Conservation (phyloP, 495 filamentous ascomycete species). For the Lepidopterella palustris region DNA sequence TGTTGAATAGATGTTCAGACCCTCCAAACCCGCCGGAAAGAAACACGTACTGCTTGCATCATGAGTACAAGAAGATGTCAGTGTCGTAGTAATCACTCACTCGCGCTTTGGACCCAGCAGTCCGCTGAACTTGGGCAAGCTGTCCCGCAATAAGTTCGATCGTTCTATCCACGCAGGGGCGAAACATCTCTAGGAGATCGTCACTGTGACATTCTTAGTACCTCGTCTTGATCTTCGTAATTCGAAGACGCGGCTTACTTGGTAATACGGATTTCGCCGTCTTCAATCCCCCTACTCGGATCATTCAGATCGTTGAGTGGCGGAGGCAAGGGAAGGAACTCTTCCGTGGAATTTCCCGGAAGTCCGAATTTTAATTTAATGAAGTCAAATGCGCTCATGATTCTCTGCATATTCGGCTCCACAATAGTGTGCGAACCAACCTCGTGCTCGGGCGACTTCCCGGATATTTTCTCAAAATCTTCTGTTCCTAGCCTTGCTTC, state of each 20-base stretch:
- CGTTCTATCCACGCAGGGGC: background rate
- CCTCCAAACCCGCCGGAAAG: background rate
- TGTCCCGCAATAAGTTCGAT: background rate
- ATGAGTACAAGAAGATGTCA: background rate
- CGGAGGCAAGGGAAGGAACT: background rate
- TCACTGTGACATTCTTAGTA: background rate
- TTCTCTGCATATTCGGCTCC: background rate
- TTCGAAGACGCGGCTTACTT: too few species aligned
- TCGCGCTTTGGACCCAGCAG: background rate
- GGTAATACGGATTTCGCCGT: background rate
- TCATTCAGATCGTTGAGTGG: background rate
- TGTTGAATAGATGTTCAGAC: background rate
- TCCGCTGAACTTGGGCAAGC: background rate
- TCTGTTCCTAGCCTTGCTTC: background rate
- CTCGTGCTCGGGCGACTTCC: background rate
- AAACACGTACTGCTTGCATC: background rate
- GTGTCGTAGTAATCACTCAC: background rate
- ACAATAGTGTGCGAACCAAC: background rate
- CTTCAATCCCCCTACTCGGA: background rate
- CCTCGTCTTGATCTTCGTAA: background rate
- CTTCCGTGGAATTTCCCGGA: background rate
- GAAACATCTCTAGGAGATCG: background rate
- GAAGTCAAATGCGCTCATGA: background rate
- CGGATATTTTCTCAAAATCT: background rate
- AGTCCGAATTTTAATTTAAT: background rate